Conservation (phyloP, 306 rosid genomes). For the Quercus variabilis region DNA sequence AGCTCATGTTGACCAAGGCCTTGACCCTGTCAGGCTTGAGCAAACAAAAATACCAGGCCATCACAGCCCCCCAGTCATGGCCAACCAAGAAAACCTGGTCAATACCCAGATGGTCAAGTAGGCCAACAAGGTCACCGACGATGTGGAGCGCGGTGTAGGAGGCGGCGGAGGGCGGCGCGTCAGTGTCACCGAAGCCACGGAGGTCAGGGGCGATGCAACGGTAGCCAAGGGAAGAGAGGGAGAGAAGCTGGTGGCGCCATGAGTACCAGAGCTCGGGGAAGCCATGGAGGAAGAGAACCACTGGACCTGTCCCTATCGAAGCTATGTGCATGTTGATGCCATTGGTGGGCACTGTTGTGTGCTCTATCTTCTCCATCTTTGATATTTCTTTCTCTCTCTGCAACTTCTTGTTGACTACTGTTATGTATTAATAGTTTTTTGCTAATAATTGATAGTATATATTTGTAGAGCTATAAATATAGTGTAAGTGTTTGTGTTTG, state of each 20-base stretch:
- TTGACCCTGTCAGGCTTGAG: constrained; percentile 57
- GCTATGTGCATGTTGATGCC: constrained; percentile 74
- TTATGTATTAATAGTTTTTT: no score
- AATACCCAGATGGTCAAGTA: constrained; percentile 45
- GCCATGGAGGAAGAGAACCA: constrained; percentile 57
- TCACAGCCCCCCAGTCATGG: constrained; percentile 66
- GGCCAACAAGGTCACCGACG: constrained; percentile 61
- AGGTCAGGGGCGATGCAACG: constrained; percentile 78
- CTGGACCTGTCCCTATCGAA: constrained; percentile 62
- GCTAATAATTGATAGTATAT: no score
- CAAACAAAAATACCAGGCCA: constrained; percentile 62
- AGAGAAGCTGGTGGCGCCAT: constrained; percentile 76
- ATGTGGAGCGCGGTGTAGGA: constrained; percentile 55
- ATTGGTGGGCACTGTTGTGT: constrained; percentile 46
- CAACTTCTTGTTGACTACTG: background rate
- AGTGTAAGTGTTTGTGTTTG: no score
- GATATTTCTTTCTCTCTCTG: background rate
- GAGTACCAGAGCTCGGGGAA: constrained; percentile 78
- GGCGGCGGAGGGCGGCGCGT: constrained; percentile 44
- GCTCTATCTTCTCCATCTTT: constrained; percentile 61
- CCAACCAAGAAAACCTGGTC: constrained; percentile 63
- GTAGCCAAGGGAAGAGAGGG: constrained; percentile 57
- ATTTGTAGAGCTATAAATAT: no score
- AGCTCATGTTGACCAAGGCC: constrained; percentile 69
- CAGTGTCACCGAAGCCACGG: constrained; percentile 71